Evolutionary conservation across 2,329 filamentous ascomycete genomes (phyloP), one percentile per base, ranked within the genome.

Genomic region (Aspergillus tubingensis): DNA sequence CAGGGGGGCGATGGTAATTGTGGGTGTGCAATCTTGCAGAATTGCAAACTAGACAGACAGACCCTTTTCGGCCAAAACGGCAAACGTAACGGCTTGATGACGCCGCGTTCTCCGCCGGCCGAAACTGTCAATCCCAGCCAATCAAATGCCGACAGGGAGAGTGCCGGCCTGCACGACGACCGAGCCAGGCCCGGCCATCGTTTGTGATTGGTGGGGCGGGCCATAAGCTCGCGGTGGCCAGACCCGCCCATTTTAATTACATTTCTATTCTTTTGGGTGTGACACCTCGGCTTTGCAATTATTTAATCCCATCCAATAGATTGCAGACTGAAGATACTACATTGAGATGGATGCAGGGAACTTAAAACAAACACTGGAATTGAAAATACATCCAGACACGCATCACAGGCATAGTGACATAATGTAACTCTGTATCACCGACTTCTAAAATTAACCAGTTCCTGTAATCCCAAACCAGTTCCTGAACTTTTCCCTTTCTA

Each of bases 41-140:
- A 44, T 44, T 43, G 15, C 39, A 17, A 23, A 49, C 23, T 27
- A 49, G 23, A n/a, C 13, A 17, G 19, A 13, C 8, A 49, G 25
- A 50, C 47, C 47, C 47, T 30, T 15, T 30, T 50, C 11, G 13
- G 8, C 47, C 25, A 30, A 36, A 36, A 36, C 32, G 32, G 32
- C 32, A 36, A 30, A 50, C 47, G 47, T 50, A 50, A 50, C 47
- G 47, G 47, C 41, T 50, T 50, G 6, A 36, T 36, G 32, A 36
- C 30, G 23, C 47, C 17, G 47, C 25, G 15, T 50, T 30, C 52
- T 54, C 39, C 52, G 52, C 52, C 52, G 38, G 52, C 52, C 38
- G 52, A 54, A 43, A 43, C 36, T 7, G 15, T 17, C 5, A 7
- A 4, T 13, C 7, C 7, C 13, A 23, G n/a, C 52, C 52, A 54